Percentiles rank a stretch among this genome's conserved stretches.
Conservation (phyloP, 345 rosid species). For the Jatropha curcas region DNA sequence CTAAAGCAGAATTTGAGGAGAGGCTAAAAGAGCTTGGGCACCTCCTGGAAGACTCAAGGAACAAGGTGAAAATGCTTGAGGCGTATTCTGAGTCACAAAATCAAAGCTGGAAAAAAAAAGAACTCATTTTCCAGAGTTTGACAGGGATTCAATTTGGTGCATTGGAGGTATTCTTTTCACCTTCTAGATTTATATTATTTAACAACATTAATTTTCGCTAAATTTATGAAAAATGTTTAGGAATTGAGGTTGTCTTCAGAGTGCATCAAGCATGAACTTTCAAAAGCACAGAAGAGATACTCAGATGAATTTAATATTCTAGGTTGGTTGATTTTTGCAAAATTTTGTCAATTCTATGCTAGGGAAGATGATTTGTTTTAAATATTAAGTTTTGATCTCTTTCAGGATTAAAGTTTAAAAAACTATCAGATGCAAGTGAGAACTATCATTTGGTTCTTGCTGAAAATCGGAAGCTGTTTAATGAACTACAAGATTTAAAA, state of each 20-base stretch:
- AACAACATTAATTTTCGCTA: constrained; percentile 12
- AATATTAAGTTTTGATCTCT: constrained; percentile 5
- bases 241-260: constrained; percentile 54
- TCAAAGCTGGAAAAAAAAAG: constrained; percentile 57
- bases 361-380: neutral
- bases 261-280: constrained; percentile 67
- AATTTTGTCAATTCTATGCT: constrained; percentile 7
- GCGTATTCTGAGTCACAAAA: constrained; percentile 40
- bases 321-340: constrained; percentile 40
- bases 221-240: constrained; percentile 40
- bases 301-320: constrained; percentile 52
- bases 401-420: constrained; percentile 58
- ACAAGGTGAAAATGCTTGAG: constrained; percentile 48
- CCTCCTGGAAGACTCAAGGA: constrained; percentile 40
- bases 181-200: neutral
- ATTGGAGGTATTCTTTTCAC: constrained; percentile 45
- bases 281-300: constrained; percentile 45
- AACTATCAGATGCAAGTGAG: constrained; percentile 60
- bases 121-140: constrained; percentile 38
- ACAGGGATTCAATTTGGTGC: constrained; percentile 52
- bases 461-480: constrained; percentile 78
- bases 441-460: constrained; percentile 69
- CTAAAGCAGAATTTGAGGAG: constrained; percentile 39
- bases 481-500: constrained; percentile 92
- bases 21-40: constrained; percentile 54